Conservation (phyloP, 1,139 yeast species). For the Kurtzmaniella quercitrusa region DNA sequence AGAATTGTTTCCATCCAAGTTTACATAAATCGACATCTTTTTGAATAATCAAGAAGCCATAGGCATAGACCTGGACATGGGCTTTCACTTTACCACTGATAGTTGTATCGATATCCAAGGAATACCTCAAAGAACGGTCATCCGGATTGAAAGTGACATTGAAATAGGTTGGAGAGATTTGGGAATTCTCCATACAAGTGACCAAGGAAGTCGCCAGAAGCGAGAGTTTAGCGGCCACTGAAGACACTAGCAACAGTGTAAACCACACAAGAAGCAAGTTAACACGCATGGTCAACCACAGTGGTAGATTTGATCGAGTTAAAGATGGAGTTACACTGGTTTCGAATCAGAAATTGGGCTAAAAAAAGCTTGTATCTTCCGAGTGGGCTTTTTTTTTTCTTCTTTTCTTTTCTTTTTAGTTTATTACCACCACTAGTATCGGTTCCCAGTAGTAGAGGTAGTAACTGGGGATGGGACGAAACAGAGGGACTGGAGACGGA, state of each 20-base stretch:
- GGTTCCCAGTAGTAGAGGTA: no score
- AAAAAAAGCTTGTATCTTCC: not conserved
- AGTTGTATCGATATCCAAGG: constrained; percentile 59
- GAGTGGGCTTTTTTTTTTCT: not conserved
- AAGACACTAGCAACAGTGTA: not conserved
- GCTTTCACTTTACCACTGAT: constrained; percentile 56
- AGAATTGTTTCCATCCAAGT: constrained; percentile 72
- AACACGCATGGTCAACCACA: not conserved
- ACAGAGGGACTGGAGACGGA: no score
- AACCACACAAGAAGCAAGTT: not conserved
- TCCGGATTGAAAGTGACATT: constrained; percentile 68
- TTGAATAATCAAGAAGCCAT: constrained; percentile 63
- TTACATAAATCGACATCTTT: constrained; percentile 51
- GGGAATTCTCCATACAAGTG: constrained; percentile 67
- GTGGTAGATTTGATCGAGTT: not conserved
- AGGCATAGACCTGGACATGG: constrained; percentile 64
- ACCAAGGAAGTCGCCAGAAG: constrained; percentile 65
- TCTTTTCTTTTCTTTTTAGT: no score
- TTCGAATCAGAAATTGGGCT: not conserved
- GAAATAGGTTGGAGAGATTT: constrained; percentile 60
- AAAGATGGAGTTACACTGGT: not conserved
- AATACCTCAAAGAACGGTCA: constrained; percentile 54
- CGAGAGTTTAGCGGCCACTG: constrained; percentile 27
- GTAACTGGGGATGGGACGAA: no score
- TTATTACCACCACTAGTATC: no score